phyloP scores from a whole-genome alignment of 2,329 filamentous ascomycete species.

The Scedosporium boydii region DNA sequence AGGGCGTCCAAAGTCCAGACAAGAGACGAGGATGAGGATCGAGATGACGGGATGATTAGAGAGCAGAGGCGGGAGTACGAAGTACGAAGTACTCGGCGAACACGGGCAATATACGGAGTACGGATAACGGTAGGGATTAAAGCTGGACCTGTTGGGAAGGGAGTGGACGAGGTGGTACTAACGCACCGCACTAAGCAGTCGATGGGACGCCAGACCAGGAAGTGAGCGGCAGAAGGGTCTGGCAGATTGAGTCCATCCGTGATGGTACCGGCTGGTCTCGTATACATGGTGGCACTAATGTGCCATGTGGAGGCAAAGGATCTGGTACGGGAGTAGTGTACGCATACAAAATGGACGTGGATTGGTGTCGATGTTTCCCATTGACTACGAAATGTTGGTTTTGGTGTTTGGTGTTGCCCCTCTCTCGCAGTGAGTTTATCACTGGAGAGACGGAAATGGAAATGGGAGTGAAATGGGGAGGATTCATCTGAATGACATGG shows the following conservation, averaged over 20 bases:
- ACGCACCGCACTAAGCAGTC: background rate
- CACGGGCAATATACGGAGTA: background rate
- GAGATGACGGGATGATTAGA: background rate
- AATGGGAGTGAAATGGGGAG: too few relatives aligned
- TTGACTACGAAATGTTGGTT: too few relatives aligned
- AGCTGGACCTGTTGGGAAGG: background rate
- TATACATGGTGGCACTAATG: background rate
- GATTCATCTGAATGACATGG: too few relatives aligned
- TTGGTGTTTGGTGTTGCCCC: too few relatives aligned
- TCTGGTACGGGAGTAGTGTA: too few relatives aligned
- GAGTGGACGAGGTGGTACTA: background rate
- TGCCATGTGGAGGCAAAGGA: too few relatives aligned
- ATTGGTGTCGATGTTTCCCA: too few relatives aligned
- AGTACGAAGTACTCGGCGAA: background rate
- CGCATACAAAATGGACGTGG: too few relatives aligned
- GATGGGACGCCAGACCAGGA: background rate
- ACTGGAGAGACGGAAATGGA: too few relatives aligned
- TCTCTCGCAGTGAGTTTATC: too few relatives aligned
- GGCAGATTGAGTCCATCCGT: background rate
- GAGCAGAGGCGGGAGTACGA: background rate
- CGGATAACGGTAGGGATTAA: background rate
- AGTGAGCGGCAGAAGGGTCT: background rate
- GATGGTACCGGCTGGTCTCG: background rate
- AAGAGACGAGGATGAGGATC: background rate
- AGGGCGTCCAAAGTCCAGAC: background rate